Base-by-base conservation (phyloP, 2,329 filamentous ascomycete genomes). In the Hirsutella rhossiliensis region DNA sequence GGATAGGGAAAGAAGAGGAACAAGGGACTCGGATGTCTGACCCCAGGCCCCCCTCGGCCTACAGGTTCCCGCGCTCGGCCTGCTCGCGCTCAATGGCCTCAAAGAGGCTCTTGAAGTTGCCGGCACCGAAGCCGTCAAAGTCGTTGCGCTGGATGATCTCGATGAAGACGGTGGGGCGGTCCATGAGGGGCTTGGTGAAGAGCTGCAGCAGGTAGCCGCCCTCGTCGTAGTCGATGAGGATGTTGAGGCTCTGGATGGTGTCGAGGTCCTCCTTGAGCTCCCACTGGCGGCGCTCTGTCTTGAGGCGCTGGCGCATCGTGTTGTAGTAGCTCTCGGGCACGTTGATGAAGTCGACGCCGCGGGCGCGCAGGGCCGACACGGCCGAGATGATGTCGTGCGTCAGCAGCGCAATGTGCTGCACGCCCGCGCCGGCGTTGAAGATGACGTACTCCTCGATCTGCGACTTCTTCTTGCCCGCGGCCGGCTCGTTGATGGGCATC, bases 401-500 rank as follows among this genome's bases (percentile, higher is more conserved):
- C 17, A 83, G 79, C 17, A 96, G 77, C 12, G 89, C 90, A 52
- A 96, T 92, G 67, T 96, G 90, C 69, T 96, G 90, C 0, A 96
- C 87, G 40, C 90, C 90, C 0, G 89, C 71, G 1, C 90, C 90
- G 42, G 82, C 78, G 69, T 95, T 94, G 72, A 92, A 96, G 60
- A 86, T 73, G 52, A 96, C 80, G 60, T 83, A 89, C 68, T 96
- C 90, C 63, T 96, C 89, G 54, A 97, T 96, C 67, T 97, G 90
- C 11, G 81, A 87, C 64, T 87, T 86, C 66, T 87, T 90, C 69
- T 92, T 92, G 47, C 89, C 90, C 1, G 77, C 71, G 0, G 90
- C 90, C 2, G 90, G 90, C 68, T 96, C 89, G 71, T 96, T 96
- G 75, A 97, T 94, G 56, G 90, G 90, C 88, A 96, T 96, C 69